Conservation (phyloP, 257 asterid species). For the Apocynum venetum region DNA sequence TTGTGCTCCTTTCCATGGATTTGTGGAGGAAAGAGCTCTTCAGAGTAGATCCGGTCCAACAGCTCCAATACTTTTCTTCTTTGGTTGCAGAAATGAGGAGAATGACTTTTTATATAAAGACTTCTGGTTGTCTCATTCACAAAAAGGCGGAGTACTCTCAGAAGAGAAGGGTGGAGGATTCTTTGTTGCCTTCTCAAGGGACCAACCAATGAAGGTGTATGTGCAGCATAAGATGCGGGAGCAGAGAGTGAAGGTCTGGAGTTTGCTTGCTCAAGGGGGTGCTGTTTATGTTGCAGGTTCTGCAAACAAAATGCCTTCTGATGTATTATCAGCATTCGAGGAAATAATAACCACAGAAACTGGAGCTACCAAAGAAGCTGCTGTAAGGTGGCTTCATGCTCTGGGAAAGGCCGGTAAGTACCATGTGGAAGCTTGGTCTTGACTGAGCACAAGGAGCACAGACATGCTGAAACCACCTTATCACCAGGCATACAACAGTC, state of each 20-base stretch:
- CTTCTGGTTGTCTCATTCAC: constrained; percentile 71
- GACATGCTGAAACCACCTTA: background rate
- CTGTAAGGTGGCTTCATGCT: constrained; percentile 59
- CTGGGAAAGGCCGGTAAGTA: constrained; percentile 79
- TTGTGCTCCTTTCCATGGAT: constrained; percentile 92
- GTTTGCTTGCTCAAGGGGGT: constrained; percentile 67
- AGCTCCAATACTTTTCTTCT: constrained; percentile 79
- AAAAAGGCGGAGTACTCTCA: constrained; percentile 62
- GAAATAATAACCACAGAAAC: constrained; percentile 59
- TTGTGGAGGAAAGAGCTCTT: constrained; percentile 76
- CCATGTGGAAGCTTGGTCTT: constrained; percentile 94
- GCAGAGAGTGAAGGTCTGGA: constrained; percentile 63
- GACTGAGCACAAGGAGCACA: background rate
- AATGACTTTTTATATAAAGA: constrained; percentile 73
- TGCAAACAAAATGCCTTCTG: constrained; percentile 86
- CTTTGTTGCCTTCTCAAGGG: constrained; percentile 84
- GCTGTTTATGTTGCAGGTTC: constrained; percentile 86
- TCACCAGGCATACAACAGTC: background rate
- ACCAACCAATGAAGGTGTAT: constrained; percentile 72
- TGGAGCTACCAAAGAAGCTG: constrained; percentile 63
- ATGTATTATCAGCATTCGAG: constrained; percentile 69
- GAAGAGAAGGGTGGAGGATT: constrained; percentile 89
- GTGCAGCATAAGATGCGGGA: constrained; percentile 87
- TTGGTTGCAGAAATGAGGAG: constrained; percentile 77
- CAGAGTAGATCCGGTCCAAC: constrained; percentile 55